These are phyloP conservation scores for Hypericum perforatum DNA, from an alignment of 345 rosid species.

Conservation along the genomic window DNA sequence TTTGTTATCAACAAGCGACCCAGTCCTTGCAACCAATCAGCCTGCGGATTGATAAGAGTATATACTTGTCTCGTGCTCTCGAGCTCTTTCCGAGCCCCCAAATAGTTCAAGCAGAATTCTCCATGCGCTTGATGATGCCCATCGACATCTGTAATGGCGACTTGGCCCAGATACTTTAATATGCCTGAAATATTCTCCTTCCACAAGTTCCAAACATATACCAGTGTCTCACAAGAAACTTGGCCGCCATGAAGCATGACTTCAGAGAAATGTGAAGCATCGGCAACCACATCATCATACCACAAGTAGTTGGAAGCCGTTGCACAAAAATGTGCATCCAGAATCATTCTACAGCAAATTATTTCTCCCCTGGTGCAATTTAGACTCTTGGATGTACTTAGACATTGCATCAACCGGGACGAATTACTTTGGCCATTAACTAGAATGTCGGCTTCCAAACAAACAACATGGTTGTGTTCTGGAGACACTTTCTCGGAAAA, in stretches of 20 bases:
- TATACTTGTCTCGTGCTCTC: constrained; percentile 7
- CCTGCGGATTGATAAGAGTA: constrained; percentile 25
- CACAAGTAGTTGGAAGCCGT: constrained; percentile 16
- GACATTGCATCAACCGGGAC: constrained; percentile 17
- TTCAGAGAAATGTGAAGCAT: constrained; percentile 14
- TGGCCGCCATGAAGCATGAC: constrained; percentile 1
- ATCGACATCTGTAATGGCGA: background rate
- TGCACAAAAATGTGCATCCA: constrained; percentile 23
- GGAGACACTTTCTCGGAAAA: constrained; percentile 17
- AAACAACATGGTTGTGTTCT: constrained; percentile 21
- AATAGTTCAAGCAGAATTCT: constrained; percentile 35
- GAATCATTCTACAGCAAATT: constrained; percentile 28
- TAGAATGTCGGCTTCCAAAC: constrained; percentile 22
- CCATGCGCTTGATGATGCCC: constrained; percentile 10
- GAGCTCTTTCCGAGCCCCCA: constrained; percentile 29
- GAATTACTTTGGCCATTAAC: constrained; percentile 12
- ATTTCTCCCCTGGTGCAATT: constrained; percentile 27
- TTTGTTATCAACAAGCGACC: constrained; percentile 4
- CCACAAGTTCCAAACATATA: constrained; percentile 41
- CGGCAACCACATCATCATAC: constrained; percentile 19
- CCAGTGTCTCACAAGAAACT: constrained; percentile 26
- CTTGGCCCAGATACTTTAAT: constrained; percentile 11
- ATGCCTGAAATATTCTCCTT: constrained; percentile 22
- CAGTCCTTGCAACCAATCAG: constrained; percentile 26
- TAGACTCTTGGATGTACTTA: constrained; percentile 20